Percentiles rank a stretch among this genome's conserved stretches.
phyloP scores from a whole-genome alignment of 129 eudicot species.

The Logfia minima region DNA sequence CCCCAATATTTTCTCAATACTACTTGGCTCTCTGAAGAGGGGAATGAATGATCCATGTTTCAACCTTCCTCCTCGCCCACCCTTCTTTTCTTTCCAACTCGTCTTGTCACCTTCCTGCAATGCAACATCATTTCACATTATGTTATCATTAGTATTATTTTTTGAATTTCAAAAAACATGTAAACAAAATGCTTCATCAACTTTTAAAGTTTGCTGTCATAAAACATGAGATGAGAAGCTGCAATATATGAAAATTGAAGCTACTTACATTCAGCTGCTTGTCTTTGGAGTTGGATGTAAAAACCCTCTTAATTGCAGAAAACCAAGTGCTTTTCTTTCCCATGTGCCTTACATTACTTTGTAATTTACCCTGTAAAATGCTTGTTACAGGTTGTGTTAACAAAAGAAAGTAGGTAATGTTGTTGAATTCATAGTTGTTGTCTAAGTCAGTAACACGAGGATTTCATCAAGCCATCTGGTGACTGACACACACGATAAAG shows the following conservation, averaged over 20 bases:
- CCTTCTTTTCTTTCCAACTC: conserved; percentile 51
- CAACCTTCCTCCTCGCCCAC: conserved; percentile 33
- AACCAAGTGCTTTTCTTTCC: conserved; percentile 83
- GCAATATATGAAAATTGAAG: not conserved
- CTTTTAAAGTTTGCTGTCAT: too few relatives aligned
- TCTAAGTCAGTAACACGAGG: too few relatives aligned
- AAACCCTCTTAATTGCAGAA: conserved; percentile 77
- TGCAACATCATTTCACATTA: not conserved
- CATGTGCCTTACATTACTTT: conserved; percentile 64
- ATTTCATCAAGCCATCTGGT: too few relatives aligned
- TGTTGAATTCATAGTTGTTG: too few relatives aligned
- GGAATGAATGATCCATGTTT: conserved; percentile 65
- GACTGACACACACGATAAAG: too few relatives aligned
- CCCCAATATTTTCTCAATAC: conserved; percentile 90
- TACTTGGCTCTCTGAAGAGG: conserved; percentile 77
- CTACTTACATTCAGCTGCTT: conserved; percentile 40
- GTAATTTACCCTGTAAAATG: not conserved
- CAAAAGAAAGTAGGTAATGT: not conserved
- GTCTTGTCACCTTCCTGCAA: conserved; percentile 55
- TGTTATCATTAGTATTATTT: not conserved
- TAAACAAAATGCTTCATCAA: not conserved
- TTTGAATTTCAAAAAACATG: too few relatives aligned
- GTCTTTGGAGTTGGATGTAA: conserved; percentile 53
- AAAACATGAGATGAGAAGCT: too few relatives aligned
- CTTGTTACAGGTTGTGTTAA: not conserved